phyloP scores from a whole-genome alignment of 2,329 filamentous ascomycete species.

The Niveomyces coronatus region DNA sequence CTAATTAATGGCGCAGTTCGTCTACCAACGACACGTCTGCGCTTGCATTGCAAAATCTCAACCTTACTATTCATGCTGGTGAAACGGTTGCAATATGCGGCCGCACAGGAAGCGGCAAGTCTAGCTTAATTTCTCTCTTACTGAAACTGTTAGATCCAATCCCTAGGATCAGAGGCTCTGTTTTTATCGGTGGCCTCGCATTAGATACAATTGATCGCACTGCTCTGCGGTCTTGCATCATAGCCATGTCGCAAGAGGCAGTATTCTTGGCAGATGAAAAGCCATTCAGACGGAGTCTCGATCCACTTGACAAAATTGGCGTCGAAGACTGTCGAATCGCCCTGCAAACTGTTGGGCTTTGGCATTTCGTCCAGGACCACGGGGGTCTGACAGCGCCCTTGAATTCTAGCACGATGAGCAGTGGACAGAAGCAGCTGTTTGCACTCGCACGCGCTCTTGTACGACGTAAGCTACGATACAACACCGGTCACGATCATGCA shows the following conservation, averaged over 20 bases:
- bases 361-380: background rate
- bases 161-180: background rate
- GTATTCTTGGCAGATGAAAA: conserved; percentile 4
- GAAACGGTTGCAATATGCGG: conserved; percentile 13
- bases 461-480: too few species aligned
- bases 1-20: too few species aligned
- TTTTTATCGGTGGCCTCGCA: conserved; percentile 7
- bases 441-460: conserved; percentile 3
- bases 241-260: conserved; percentile 12
- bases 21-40: background rate
- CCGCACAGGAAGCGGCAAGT: conserved; percentile 8
- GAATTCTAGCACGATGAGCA: background rate
- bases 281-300: background rate
- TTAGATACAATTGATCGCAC: conserved; percentile 5
- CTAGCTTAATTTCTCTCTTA: conserved; percentile 3
- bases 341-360: conserved; percentile 1
- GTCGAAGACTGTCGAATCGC: conserved; percentile 2
- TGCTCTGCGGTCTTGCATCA: conserved; percentile 10
- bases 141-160: conserved; percentile 3
- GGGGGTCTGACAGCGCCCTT: background rate
- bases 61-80: conserved; percentile 17
- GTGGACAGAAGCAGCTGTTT: conserved; percentile 9
- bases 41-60: conserved; percentile 17
- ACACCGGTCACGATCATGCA: too few species aligned
- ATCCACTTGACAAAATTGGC: background rate